Base-by-base conservation (phyloP, 2,329 filamentous ascomycete species). In the Clarireedia paspali region DNA sequence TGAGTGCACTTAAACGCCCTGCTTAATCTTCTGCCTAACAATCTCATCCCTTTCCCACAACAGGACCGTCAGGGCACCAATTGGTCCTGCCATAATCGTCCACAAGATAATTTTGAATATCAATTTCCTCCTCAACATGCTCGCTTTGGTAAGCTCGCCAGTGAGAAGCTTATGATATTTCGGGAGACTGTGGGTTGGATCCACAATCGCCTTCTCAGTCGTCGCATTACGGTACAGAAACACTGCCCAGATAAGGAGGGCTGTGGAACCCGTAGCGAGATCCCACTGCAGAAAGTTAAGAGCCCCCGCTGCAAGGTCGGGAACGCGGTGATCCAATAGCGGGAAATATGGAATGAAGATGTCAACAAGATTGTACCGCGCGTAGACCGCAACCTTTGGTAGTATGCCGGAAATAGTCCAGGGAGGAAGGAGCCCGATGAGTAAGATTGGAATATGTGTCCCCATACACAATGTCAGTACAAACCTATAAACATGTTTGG, bases 251-350 rank as follows among this genome's bases (percentile, higher is more conserved):
- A 77, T 36, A 20, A 78, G 51, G 20, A 76, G 64, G 1, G 73
- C 71, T 0, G 63, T 56, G 0, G 72, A 71, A 1, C 74, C 75
- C 34, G 75, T 69, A 46, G 75, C 63, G 10, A 77, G 66, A 61
- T 80, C 77, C 72, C 75, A 80, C 38, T 76, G 72, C 30, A 80
- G 60, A 58, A 80, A 75, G 40, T 67, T 68, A 39, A 74, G 70
- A 9, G 73, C 70, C 0, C 77, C 74, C 20, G 72, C 67, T 12
- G 71, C 58, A 7, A 66, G 48, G 24, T 54, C 34, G 6, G 61
- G 34, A 12, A 61, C 48, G 30, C 55, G 47, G 27, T 63, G 46
- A 15, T 61, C 38, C 57, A 26, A 66, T 61, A 61, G 60, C 52
- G 72, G 71, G 3, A 62, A 50, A 26, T 68, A 68, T 5, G 73